Conservation (phyloP, 2,329 filamentous ascomycete genomes). For the Ceratocystis alfenasii region DNA sequence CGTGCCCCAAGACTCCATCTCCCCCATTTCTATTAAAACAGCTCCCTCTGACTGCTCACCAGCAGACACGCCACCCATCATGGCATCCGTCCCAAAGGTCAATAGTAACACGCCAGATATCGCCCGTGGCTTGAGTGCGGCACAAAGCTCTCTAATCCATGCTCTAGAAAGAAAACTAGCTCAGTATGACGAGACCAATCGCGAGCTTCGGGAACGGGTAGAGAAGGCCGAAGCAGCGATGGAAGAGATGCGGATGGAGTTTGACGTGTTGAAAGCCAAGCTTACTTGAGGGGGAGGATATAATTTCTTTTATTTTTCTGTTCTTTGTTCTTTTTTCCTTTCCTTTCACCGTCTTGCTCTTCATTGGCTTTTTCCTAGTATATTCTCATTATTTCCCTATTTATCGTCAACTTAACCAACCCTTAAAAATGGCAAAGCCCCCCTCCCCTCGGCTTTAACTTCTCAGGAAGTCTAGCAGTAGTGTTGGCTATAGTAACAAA, state of each 20-base stretch:
- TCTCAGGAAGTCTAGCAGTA: too few relatives aligned
- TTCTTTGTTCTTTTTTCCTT: not conserved
- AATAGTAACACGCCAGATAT: not conserved
- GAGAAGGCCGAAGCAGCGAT: slow-evolving; percentile 15
- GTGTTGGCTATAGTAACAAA: too few relatives aligned
- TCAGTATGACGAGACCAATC: slow-evolving; percentile 13
- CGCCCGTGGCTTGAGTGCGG: not conserved
- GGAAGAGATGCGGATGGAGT: slow-evolving; percentile 19
- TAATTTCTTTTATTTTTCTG: not conserved
- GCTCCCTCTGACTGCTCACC: not conserved
- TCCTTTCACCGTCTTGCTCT: too few relatives aligned
- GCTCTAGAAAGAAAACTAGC: slow-evolving; percentile 18
- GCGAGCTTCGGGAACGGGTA: slow-evolving; percentile 9
- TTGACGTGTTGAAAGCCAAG: slow-evolving; percentile 14
- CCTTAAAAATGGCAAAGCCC: too few relatives aligned
- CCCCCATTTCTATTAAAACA: not conserved
- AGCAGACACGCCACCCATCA: not conserved
- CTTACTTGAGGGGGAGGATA: not conserved
- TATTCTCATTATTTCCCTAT: too few relatives aligned
- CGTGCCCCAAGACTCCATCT: not conserved
- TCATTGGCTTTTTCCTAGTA: too few relatives aligned
- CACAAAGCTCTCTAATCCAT: not conserved
- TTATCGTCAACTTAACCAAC: too few relatives aligned
- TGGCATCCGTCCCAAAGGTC: not conserved
- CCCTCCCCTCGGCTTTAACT: too few relatives aligned